Evolutionary conservation across 768 basidiomycete species (phyloP), one percentile per base, ranked within the genome.

Genomic region (Panellus pusillus): DNA sequence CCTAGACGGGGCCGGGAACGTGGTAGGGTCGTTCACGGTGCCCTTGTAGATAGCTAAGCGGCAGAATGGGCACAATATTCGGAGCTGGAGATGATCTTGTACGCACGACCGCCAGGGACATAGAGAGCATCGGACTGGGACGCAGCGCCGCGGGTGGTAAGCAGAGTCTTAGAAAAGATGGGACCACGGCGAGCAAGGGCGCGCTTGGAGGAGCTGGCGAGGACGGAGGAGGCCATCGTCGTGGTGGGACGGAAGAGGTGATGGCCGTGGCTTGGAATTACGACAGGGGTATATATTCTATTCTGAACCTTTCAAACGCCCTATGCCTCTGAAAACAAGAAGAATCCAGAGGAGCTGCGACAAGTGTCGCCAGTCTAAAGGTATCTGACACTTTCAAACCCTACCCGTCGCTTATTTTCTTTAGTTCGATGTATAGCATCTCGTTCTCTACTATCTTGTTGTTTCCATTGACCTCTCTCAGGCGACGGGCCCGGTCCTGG

Each of bases 11-110:
- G 85, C 69, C 18, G 96, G 95, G 76, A 96, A 98, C 9, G 84
- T 75, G 2, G 91, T 93, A 2, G 95, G 90, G 68, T 99, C 97
- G 73, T 99, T 98, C 55, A 93, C 94, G 28, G 92, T 90, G 46
- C 96, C 97, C 68, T 83, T 83, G 74, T 88, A 82, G 65, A 97
- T 81, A 54, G 94, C 93, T 92, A 58, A 6, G 27, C 53, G 13
- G 32, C 14, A 27, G n/a, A 14, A 19, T 50, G n/a, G 12, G 6
- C 36, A 19, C 42, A 29, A 47, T 38, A 51, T 20, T n/a, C n/a
- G n/a, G n/a, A 19, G 38, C 4, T 83, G 29, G n/a, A 41, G 27
- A 19, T 32, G 6, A 14, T 37, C 46, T 42, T 49, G 20, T 44
- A 58, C 86, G 64, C 66, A 87, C 86, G 86, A 64, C 87, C 86